Conservation (phyloP, 2,329 filamentous ascomycete genomes). For the Elsinoe necatrix region DNA sequence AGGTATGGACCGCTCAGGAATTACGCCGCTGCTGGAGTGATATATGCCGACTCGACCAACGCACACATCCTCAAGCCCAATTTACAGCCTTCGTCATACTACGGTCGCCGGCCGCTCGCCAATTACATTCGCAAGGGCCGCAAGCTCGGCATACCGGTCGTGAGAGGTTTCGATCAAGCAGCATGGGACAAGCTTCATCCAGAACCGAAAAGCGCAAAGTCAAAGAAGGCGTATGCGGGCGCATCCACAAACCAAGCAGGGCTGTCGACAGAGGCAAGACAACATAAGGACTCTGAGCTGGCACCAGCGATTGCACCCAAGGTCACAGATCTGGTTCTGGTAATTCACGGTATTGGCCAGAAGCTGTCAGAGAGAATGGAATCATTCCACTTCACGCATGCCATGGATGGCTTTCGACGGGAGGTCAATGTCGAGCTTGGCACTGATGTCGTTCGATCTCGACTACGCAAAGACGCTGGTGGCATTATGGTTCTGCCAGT, state of each 20-base stretch:
- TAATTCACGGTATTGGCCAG: constrained; percentile 93
- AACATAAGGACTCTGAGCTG: constrained; percentile 48
- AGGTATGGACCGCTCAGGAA: constrained; percentile 42
- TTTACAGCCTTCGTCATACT: constrained; percentile 74
- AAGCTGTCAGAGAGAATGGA: constrained; percentile 92
- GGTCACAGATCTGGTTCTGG: constrained; percentile 79
- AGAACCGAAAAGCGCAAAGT: constrained; percentile 34
- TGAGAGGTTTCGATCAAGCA: constrained; percentile 75
- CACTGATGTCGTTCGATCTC: constrained; percentile 62
- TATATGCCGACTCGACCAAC: constrained; percentile 68
- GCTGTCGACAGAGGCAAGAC: constrained; percentile 31
- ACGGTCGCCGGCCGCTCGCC: constrained; percentile 68
- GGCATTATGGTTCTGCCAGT: constrained; percentile 90
- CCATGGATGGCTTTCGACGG: constrained; percentile 81
- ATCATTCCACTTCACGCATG: constrained; percentile 94
- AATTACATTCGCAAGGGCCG: constrained; percentile 74
- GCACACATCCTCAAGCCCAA: constrained; percentile 84
- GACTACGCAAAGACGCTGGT: constrained; percentile 68
- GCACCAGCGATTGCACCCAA: constrained; percentile 57
- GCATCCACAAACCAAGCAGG: constrained; percentile 39
- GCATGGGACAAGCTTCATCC: constrained; percentile 69
- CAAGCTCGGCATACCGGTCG: constrained; percentile 75
- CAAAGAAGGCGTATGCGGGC: constrained; percentile 37
- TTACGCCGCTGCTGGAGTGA: constrained; percentile 70
- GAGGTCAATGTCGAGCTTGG: constrained; percentile 78